These are phyloP conservation scores for Syzygium jambos DNA, from an alignment of 345 rosid species.

Conservation along the genomic window DNA sequence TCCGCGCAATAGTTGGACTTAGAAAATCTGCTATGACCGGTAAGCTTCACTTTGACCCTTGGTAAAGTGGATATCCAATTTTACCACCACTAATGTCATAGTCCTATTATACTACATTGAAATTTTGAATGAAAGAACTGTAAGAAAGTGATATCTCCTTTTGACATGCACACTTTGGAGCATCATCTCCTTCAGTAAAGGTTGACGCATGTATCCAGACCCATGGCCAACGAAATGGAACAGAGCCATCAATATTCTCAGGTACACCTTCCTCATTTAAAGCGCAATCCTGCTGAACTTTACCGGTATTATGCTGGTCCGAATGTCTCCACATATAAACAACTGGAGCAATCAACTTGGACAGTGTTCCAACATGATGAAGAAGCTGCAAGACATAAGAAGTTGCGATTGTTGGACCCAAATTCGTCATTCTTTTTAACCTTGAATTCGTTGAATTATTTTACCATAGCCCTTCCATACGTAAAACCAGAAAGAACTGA, in stretches of 20 bases:
- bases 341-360: constrained; percentile 63
- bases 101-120: constrained; percentile 5
- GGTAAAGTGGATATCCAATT: background rate
- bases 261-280: constrained; percentile 6
- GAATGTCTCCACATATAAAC: constrained; percentile 68
- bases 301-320: constrained; percentile 11
- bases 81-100: background rate
- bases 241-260: constrained; percentile 1
- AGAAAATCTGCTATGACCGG: background rate
- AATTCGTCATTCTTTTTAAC: background rate
- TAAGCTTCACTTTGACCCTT: background rate
- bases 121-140: constrained; percentile 20
- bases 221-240: constrained; percentile 49
- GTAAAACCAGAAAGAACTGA: constrained; percentile 46
- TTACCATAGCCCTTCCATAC: constrained; percentile 70
- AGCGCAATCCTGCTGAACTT: constrained; percentile 3
- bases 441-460: background rate
- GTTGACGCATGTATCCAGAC: constrained; percentile 87
- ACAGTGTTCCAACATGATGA: constrained; percentile 43
- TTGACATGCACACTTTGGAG: constrained; percentile 58
- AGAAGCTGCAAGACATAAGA: constrained; percentile 45
- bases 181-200: constrained; percentile 61
- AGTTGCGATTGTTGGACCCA: background rate
- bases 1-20: background rate
- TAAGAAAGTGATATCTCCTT: constrained; percentile 39